Evolutionary conservation across 2,329 filamentous ascomycete genomes (phyloP).

Genomic region (Stylonectria norvegica): DNA sequence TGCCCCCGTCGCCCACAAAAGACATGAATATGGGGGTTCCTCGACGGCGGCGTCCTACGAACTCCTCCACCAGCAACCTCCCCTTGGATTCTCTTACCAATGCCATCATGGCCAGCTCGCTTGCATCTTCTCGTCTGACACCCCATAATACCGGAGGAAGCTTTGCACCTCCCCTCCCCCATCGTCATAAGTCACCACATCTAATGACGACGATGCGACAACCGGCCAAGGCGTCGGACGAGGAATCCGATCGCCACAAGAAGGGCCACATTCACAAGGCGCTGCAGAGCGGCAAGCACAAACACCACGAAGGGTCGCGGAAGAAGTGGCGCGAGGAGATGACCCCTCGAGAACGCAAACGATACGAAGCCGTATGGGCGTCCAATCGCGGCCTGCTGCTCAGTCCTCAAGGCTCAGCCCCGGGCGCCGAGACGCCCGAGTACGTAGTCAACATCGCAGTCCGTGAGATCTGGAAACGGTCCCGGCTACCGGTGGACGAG

Average conservation of each 20-base stretch:
- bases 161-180: slow-evolving; percentile 36
- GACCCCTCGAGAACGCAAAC: slow-evolving; percentile 67
- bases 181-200: slow-evolving; percentile 46
- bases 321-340: slow-evolving; percentile 75
- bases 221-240: slow-evolving; percentile 45
- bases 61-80: slow-evolving; percentile 37
- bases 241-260: slow-evolving; percentile 52
- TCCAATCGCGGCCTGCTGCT: slow-evolving; percentile 66
- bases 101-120: slow-evolving; percentile 71
- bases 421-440: slow-evolving; percentile 35
- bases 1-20: slow-evolving; percentile 37
- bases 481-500: slow-evolving; percentile 63
- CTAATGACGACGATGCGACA: slow-evolving; percentile 67
- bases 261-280: slow-evolving; percentile 50
- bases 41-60: slow-evolving; percentile 23
- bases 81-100: slow-evolving; percentile 64
- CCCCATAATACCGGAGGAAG: slow-evolving; percentile 39
- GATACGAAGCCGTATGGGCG: slow-evolving; percentile 83
- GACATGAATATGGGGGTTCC: slow-evolving; percentile 19
- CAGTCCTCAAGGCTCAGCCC: slow-evolving; percentile 16
- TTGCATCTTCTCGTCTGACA: slow-evolving; percentile 60
- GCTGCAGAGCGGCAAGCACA: slow-evolving; percentile 57
- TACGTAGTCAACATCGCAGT: slow-evolving; percentile 66
- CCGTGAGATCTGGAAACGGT: slow-evolving; percentile 72
- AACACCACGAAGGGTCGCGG: slow-evolving; percentile 72